phyloP scores from a whole-genome alignment of 805 yeast species.

The Alloascoidea hylecoeti region DNA sequence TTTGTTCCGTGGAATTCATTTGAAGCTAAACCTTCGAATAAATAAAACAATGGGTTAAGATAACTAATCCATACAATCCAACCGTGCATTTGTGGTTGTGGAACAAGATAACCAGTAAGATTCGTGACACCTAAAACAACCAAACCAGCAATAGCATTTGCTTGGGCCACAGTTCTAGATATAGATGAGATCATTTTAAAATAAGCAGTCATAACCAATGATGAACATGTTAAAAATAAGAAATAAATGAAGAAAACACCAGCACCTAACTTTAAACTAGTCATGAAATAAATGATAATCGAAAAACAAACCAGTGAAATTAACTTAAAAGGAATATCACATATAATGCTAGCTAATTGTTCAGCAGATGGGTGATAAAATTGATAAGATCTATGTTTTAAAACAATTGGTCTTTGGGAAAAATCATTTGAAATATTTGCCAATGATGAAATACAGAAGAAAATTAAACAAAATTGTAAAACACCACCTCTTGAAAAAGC shows the following conservation, averaged over 20 bases:
- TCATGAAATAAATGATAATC: constrained; percentile 41
- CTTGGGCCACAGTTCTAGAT: constrained; percentile 34
- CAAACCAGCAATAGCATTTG: constrained; percentile 48
- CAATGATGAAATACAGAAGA: constrained; percentile 45
- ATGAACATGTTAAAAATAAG: constrained; percentile 27
- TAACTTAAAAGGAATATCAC: constrained; percentile 51
- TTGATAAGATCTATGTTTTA: constrained; percentile 59
- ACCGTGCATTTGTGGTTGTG: constrained; percentile 43
- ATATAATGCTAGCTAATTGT: constrained; percentile 44
- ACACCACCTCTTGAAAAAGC: constrained; percentile 40
- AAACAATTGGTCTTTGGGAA: constrained; percentile 42
- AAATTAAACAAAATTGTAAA: constrained; percentile 37
- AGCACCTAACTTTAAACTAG: constrained; percentile 30
- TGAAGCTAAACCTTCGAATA: constrained; percentile 48
- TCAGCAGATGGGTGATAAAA: constrained; percentile 66
- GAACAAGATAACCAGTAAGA: constrained; percentile 52
- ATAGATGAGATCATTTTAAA: constrained; percentile 41
- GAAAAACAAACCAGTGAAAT: constrained; percentile 28
- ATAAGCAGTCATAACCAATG: constrained; percentile 32
- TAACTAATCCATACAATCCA: constrained; percentile 63
- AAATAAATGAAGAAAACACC: constrained; percentile 40
- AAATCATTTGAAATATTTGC: constrained; percentile 37
- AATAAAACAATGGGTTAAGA: constrained; percentile 40
- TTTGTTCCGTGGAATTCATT: constrained; percentile 48
- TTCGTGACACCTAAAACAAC: constrained; percentile 32